These are phyloP conservation scores for Cladosporium austrohemisphaericum DNA, from an alignment of 2,329 filamentous ascomycete genomes.

Conservation along the genomic window DNA sequence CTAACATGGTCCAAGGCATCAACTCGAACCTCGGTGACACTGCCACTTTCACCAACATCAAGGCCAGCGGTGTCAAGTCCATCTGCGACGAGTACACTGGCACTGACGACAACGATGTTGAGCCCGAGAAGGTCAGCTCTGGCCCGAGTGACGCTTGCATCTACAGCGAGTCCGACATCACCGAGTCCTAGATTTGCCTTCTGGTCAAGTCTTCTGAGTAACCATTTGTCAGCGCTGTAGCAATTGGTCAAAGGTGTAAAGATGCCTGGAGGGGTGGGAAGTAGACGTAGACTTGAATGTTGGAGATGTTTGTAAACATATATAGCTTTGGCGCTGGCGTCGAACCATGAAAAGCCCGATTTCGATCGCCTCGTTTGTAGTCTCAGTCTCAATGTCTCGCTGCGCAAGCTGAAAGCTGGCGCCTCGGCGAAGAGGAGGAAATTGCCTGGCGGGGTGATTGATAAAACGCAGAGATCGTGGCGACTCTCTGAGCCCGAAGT, in stretches of 20 bases:
- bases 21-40: constrained; percentile 15
- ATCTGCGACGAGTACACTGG: constrained; percentile 13
- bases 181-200: constrained; percentile 15
- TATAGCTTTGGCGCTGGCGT: not conserved
- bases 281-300: not conserved
- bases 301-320: not conserved
- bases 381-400: not conserved
- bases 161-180: constrained; percentile 24
- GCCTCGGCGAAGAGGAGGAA: no score
- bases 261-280: not conserved
- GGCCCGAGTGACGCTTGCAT: constrained; percentile 15
- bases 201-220: not conserved
- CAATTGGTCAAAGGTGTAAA: not conserved
- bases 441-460: no score
- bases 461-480: no score
- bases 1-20: constrained; percentile 20
- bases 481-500: not conserved
- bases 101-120: constrained; percentile 18
- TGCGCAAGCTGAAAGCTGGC: no score
- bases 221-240: not conserved
- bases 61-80: constrained; percentile 5
- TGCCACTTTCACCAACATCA: constrained; percentile 11
- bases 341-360: not conserved
- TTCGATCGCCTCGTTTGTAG: not conserved
- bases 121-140: constrained; percentile 13